Conservation (phyloP, 2,329 filamentous ascomycete species). For the Dothistroma septosporum region DNA sequence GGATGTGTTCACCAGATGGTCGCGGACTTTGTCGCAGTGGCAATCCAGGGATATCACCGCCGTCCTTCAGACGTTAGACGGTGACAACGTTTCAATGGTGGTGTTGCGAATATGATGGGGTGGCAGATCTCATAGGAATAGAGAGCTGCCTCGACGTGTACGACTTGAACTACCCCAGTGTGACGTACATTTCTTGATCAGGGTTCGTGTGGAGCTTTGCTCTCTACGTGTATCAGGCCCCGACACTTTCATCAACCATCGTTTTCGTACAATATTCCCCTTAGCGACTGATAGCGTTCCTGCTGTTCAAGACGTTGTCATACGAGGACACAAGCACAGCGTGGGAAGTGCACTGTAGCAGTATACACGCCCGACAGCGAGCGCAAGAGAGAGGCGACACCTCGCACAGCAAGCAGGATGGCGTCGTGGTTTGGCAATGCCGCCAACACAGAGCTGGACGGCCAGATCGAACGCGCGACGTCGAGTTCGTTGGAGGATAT, state of each 20-base stretch:
- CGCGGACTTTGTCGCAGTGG: not conserved
- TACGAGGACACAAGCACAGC: not conserved
- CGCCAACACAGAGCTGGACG: slow-evolving; percentile 84
- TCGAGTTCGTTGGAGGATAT: slow-evolving; percentile 97
- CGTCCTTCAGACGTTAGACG: not conserved
- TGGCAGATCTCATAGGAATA: not conserved
- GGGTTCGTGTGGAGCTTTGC: not conserved
- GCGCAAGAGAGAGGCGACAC: not conserved
- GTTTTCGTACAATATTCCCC: not conserved
- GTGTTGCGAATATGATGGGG: not conserved
- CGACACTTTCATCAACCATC: not conserved
- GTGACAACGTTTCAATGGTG: not conserved
- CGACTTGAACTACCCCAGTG: not conserved
- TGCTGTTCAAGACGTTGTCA: not conserved
- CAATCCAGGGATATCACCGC: not conserved
- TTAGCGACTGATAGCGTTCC: not conserved
- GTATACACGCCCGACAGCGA: not conserved
- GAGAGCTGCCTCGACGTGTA: not conserved
- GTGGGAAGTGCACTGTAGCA: not conserved
- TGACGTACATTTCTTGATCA: not conserved
- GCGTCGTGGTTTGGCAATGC: slow-evolving; percentile 88
- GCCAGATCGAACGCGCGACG: slow-evolving; percentile 94
- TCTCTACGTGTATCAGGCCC: not conserved
- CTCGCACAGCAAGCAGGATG: slow-evolving; percentile 56
- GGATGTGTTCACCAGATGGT: not conserved